Evolutionary conservation across 2,329 filamentous ascomycete species (phyloP), one percentile per base, ranked within the genome.

Genomic region (Alternaria consortialis): DNA sequence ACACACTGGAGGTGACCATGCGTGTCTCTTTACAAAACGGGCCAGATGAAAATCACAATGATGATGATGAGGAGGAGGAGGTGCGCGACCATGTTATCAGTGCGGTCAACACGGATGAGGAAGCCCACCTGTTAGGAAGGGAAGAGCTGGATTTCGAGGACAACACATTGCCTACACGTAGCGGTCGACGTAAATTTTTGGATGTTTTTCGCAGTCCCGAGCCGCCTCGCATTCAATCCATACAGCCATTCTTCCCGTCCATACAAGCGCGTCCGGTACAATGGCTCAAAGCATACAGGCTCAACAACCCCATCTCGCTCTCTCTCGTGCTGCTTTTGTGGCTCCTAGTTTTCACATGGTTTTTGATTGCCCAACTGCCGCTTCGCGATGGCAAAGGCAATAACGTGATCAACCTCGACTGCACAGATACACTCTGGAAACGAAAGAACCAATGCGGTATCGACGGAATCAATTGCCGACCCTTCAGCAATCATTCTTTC

Each of bases 401-500:
- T 80, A 88, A 89, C 48, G 90, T 91, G 0, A 80, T 84, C 53
- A 84, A 85, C 56, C 86, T 94, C 42, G 83, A 87, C 34, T 95
- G 92, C 77, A 85, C 85, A n/a, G 84, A 85, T 52, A 86, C 88
- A 7, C 91, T 91, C 71, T 95, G 91, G 91, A 79, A 72, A 52
- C 81, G 86, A 15, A 89, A 89, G 46, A 94, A 93, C 70, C 80
- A 80, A 12, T 95, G 92, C 75, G 91, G 91, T 1, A 70, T 94
- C 25, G 87, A 94, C 66, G 92, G 92, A 7, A 86, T 88, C 56
- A 82, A 88, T 58, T 95, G 92, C 72, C 87, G 90, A 13, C 92
- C 92, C 0, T 95, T 95, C 73, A 85, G 84, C 60, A 88, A 88
- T 63, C 85, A 82, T 52, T 87, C 87, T 0, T 88, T 93, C 64